Evolutionary conservation across 73 alveolate genomes (phyloP), one percentile per base, ranked within the genome.

Genomic region (Diophrys appendiculata): DNA sequence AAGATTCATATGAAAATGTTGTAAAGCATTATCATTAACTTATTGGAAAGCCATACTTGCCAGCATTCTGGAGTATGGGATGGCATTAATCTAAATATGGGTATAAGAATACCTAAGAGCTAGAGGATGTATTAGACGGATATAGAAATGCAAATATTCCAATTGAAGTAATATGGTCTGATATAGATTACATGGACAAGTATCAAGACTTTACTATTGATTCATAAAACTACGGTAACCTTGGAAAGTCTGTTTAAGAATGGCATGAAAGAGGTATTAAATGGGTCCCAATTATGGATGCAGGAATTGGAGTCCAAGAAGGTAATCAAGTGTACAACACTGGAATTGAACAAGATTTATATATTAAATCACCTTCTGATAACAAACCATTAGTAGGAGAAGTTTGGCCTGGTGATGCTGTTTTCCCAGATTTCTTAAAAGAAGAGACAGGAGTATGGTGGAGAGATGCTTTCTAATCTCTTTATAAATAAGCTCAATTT

Each of bases 11-110:
- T 34, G 88, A 85, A 52, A 72, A 77, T 31, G 88, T 81, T 0
- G 65, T 88, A 23, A 29, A 70, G 29, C 54, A 87, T n/a, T 80
- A 78, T 28, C 95, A 88, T 68, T 56, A 78, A 34, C 33, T 88
- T 14, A 85, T 88, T 26, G 93, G 90, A 13, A 73, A 70, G 2
- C 92, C 93, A 55, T 77, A 26, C 64, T 68, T 81, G 0, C 84
- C 80, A 22, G 91, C 93, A 13, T 78, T 67, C 56, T 88, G 93
- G 95, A 43, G 83, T 60, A 68, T 88, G 18, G 98, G 98, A 71
- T 93, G 90, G 87, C 98, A 93, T 74, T 87, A 88, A 83, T 83
- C 97, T 79, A 92, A 97, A 86, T 95, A 96, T 95, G 99, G 99
- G 25, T 97, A 94, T 81, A 29, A 72, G 31, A 83, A 70, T 77